These are phyloP conservation scores for Coniosporium apollinis DNA, from an alignment of 495 filamentous ascomycete species.

Conservation along the genomic window DNA sequence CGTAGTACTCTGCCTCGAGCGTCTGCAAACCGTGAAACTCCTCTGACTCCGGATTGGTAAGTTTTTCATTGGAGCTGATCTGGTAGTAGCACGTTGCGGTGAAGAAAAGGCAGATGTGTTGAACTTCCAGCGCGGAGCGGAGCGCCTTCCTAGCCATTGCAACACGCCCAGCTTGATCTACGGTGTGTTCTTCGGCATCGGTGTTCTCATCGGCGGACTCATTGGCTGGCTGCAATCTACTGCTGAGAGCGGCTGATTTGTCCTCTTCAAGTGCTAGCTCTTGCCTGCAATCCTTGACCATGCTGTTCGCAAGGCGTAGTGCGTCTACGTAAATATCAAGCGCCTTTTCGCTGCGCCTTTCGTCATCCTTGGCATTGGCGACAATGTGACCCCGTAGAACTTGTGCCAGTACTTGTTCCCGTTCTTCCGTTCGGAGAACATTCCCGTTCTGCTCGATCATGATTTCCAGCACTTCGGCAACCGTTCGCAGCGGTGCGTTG, in stretches of 20 bases:
- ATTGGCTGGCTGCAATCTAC: background rate
- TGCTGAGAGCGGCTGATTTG: slow-evolving; percentile 13
- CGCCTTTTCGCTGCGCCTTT: slow-evolving; percentile 33
- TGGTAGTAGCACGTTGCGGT: slow-evolving; percentile 68
- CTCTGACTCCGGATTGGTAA: slow-evolving; percentile 44
- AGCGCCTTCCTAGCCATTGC: slow-evolving; percentile 48
- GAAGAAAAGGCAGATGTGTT: slow-evolving; percentile 74
- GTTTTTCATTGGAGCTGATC: slow-evolving; percentile 50
- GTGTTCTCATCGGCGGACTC: slow-evolving; percentile 8
- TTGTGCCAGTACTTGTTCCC: slow-evolving; percentile 40
- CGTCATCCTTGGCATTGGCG: slow-evolving; percentile 38
- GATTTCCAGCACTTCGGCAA: slow-evolving; percentile 64
- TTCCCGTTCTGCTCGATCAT: slow-evolving; percentile 76
- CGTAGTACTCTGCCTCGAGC: slow-evolving; percentile 55
- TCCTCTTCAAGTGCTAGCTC: slow-evolving; percentile 37
- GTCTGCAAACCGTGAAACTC: slow-evolving; percentile 48
- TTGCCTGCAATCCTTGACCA: slow-evolving; percentile 48
- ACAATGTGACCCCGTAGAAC: slow-evolving; percentile 56
- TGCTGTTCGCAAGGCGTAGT: slow-evolving; percentile 31
- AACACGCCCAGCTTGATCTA: slow-evolving; percentile 31
- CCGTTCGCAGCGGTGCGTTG: slow-evolving; percentile 53
- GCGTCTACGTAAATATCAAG: slow-evolving; percentile 49
- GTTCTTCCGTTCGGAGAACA: slow-evolving; percentile 46
- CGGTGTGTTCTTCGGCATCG: slow-evolving; percentile 25
- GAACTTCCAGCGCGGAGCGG: slow-evolving; percentile 54